Conservation (phyloP, 1,284 basidiomycete genomes). For the Chondrostereum purpureum region DNA sequence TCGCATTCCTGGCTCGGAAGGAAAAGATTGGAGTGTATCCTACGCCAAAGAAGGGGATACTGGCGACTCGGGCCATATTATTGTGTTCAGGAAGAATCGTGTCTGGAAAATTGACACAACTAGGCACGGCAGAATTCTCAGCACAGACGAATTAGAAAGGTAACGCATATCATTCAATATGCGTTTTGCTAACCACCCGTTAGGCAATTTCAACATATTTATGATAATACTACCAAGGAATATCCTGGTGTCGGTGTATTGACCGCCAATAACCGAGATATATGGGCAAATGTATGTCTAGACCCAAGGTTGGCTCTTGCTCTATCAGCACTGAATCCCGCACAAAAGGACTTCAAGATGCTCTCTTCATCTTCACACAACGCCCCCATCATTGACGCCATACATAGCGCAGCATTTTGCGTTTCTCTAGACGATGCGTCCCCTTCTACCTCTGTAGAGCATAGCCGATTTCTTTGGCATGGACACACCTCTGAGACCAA, state of each 20-base stretch:
- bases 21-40: constrained; percentile 72
- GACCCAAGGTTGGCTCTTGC: constrained; percentile 1
- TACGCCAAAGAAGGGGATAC: constrained; percentile 55
- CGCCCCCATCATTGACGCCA: constrained; percentile 55
- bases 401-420: constrained; percentile 79
- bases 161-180: constrained; percentile 21
- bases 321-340: neutral
- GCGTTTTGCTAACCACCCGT: neutral
- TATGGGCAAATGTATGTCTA: constrained; percentile 68
- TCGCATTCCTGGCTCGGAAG: constrained; percentile 68
- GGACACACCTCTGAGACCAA: constrained; percentile 42
- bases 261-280: constrained; percentile 73
- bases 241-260: constrained; percentile 74
- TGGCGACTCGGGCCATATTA: constrained; percentile 69
- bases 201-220: constrained; percentile 73
- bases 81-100: constrained; percentile 73
- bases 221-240: constrained; percentile 54
- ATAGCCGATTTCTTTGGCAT: constrained; percentile 70
- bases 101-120: constrained; percentile 70
- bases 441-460: constrained; percentile 47
- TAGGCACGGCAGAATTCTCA: constrained; percentile 52
- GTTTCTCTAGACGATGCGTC: constrained; percentile 68
- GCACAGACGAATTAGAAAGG: constrained; percentile 65
- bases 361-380: constrained; percentile 56
- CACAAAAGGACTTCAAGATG: constrained; percentile 52